Conservation (phyloP, 2,329 filamentous ascomycete species). For the Fusarium sp. region DNA sequence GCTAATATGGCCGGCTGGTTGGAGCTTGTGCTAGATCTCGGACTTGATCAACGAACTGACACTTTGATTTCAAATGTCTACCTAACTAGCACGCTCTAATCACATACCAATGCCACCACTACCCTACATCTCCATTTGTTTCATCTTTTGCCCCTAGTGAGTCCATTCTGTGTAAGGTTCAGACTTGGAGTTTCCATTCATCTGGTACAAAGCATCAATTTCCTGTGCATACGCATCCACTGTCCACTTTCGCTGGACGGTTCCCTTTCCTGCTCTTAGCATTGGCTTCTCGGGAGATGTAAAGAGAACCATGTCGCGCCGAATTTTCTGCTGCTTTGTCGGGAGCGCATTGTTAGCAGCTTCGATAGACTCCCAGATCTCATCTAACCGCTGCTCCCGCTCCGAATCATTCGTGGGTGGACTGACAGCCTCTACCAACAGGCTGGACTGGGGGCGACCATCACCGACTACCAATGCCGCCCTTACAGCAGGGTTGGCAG, state of each 20-base stretch:
- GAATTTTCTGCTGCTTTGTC: conserved; percentile 60
- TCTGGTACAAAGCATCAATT: conserved; percentile 20
- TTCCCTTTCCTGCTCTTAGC: conserved; percentile 61
- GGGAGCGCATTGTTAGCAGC: conserved; percentile 58
- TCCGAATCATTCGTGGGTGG: not conserved
- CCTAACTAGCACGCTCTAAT: no score
- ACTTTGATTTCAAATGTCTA: no score
- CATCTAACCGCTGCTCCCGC: conserved; percentile 54
- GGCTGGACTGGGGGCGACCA: conserved; percentile 45
- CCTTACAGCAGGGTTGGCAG: conserved; percentile 49
- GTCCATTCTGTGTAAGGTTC: not conserved
- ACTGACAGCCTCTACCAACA: conserved; percentile 45
- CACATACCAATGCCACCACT: no score
- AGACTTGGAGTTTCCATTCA: not conserved
- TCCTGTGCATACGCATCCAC: conserved; percentile 25
- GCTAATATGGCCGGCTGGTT: no score
- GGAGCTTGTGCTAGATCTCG: no score
- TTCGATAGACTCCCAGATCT: conserved; percentile 60
- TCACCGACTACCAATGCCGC: conserved; percentile 54
- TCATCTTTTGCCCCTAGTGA: no score
- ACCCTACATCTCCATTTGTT: no score
- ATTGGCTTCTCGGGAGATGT: conserved; percentile 60
- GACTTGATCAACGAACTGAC: no score
- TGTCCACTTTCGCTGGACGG: conserved; percentile 53
- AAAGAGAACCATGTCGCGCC: conserved; percentile 56